Evolutionary conservation across 371 early-diverging fungal genomes (phyloP).

Genomic region (Dichotomocladium elegans): DNA sequence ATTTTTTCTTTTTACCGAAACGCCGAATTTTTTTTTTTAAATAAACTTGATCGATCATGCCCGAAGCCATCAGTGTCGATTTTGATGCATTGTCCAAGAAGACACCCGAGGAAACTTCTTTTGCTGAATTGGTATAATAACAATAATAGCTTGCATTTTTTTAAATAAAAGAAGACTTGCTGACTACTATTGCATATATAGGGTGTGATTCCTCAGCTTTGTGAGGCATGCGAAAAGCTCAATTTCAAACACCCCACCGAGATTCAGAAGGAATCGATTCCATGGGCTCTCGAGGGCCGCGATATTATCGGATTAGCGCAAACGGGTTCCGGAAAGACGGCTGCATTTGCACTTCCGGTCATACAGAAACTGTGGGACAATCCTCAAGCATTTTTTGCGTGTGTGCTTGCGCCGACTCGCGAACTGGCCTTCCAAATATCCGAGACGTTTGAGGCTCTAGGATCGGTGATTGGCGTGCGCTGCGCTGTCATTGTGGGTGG

Average conservation of each 20-base stretch:
- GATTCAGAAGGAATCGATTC: slow-evolving; percentile 90
- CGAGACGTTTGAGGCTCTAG: slow-evolving; percentile 91
- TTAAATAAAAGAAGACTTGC: neutral
- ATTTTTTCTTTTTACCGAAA: too few species aligned
- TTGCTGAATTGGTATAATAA: slow-evolving; percentile 21
- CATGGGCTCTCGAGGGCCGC: slow-evolving; percentile 82
- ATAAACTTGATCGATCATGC: slow-evolving; percentile 12
- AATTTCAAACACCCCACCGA: slow-evolving; percentile 91
- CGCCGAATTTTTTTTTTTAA: neutral
- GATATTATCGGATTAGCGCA: slow-evolving; percentile 97
- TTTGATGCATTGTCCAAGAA: slow-evolving; percentile 19
- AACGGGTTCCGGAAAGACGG: slow-evolving; percentile 97
- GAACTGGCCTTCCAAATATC: slow-evolving; percentile 95
- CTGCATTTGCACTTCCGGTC: slow-evolving; percentile 96
- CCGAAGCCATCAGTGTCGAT: slow-evolving; percentile 14
- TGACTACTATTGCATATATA: slow-evolving; percentile 12
- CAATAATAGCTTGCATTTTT: neutral
- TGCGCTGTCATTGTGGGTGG: slow-evolving; percentile 96
- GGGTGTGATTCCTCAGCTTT: slow-evolving; percentile 83
- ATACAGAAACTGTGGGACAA: slow-evolving; percentile 88
- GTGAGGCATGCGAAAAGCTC: slow-evolving; percentile 85
- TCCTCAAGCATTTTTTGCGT: slow-evolving; percentile 89
- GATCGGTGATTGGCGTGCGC: slow-evolving; percentile 90
- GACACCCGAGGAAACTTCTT: slow-evolving; percentile 23
- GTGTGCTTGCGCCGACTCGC: slow-evolving; percentile 97